These are phyloP conservation scores for Novymonas esmeraldas DNA, from an alignment of 208 protist genomes.

Conservation along the genomic window DNA sequence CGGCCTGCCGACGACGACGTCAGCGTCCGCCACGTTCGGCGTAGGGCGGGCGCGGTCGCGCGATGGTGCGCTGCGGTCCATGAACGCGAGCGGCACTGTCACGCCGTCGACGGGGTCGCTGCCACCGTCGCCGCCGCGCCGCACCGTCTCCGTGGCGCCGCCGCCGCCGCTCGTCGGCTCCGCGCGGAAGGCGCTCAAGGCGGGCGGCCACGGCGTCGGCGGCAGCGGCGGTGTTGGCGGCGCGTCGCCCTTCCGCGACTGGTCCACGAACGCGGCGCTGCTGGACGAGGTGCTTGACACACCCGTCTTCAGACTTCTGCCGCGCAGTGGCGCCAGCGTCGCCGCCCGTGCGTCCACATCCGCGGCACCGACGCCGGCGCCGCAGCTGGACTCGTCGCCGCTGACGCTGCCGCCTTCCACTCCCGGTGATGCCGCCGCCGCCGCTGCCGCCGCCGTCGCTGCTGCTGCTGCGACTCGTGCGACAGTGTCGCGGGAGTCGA, in stretches of 20 bases:
- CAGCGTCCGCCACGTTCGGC: too few relatives aligned
- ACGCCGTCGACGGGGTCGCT: not conserved
- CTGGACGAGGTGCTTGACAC: constrained; percentile 5
- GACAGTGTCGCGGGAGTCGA: too few relatives aligned
- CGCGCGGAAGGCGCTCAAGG: not conserved
- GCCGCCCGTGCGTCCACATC: too few relatives aligned
- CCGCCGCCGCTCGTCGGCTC: not conserved
- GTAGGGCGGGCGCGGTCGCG: not conserved
- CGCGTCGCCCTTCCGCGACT: constrained; percentile 13
- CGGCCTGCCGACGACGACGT: not conserved
- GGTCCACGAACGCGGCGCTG: constrained; percentile 11
- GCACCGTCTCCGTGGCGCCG: not conserved
- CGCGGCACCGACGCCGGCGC: not conserved
- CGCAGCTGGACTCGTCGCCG: not conserved
- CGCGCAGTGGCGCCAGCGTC: not conserved
- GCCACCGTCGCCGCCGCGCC: not conserved
- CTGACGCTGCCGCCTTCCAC: too few relatives aligned
- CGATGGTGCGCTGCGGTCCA: not conserved
- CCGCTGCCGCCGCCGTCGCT: too few relatives aligned
- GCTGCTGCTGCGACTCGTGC: too few relatives aligned
- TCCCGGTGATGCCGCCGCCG: too few relatives aligned
- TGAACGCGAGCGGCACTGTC: not conserved
- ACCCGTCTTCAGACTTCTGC: not conserved
- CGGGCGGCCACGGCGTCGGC: not conserved
- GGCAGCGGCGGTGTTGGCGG: not conserved